Evolutionary conservation across 345 rosid species (phyloP).

Genomic region (Lumnitzera racemosa): DNA sequence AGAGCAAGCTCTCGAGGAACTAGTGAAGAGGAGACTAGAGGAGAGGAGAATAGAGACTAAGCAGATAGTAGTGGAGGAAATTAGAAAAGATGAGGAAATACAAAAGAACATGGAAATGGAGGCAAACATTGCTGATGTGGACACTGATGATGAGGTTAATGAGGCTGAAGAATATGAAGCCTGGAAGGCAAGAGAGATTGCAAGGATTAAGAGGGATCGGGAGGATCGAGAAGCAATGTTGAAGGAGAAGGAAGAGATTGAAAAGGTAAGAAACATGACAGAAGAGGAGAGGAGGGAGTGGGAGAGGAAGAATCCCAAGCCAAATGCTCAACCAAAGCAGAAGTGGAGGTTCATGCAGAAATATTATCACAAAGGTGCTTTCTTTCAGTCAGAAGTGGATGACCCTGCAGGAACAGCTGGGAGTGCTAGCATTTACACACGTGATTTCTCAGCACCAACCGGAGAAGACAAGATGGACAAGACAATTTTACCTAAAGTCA

Average conservation of each 20-base stretch:
- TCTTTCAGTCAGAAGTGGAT: slow-evolving; percentile 32
- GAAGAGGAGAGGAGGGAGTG: slow-evolving; percentile 43
- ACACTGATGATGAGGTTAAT: slow-evolving; percentile 39
- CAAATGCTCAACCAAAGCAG: slow-evolving; percentile 22
- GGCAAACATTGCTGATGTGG: slow-evolving; percentile 35
- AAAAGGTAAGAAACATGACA: slow-evolving; percentile 37
- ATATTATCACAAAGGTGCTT: slow-evolving; percentile 40
- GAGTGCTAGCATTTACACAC: slow-evolving; percentile 16
- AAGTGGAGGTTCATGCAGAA: slow-evolving; percentile 46
- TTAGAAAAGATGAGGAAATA: slow-evolving; percentile 28
- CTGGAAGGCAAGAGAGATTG: slow-evolving; percentile 42
- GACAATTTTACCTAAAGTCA: slow-evolving; percentile 35
- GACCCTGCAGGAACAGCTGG: slow-evolving; percentile 27
- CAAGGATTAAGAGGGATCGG: slow-evolving; percentile 36
- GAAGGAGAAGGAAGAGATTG: slow-evolving; percentile 38
- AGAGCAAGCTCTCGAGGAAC: slow-evolving; percentile 30
- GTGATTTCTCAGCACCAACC: slow-evolving; percentile 38
- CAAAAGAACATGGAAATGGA: slow-evolving; percentile 37
- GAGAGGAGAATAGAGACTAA: slow-evolving; percentile 33
- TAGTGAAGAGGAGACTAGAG: slow-evolving; percentile 26
- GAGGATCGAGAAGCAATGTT: slow-evolving; percentile 30
- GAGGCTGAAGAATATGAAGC: slow-evolving; percentile 43
- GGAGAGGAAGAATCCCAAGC: slow-evolving; percentile 41
- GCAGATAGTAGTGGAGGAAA: slow-evolving; percentile 36
- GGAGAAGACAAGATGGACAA: slow-evolving; percentile 44